Percentiles rank a stretch among this genome's conserved stretches.
Evolutionary conservation across 441 rosid genomes (phyloP).

Genomic region (Populus hybrid): DNA sequence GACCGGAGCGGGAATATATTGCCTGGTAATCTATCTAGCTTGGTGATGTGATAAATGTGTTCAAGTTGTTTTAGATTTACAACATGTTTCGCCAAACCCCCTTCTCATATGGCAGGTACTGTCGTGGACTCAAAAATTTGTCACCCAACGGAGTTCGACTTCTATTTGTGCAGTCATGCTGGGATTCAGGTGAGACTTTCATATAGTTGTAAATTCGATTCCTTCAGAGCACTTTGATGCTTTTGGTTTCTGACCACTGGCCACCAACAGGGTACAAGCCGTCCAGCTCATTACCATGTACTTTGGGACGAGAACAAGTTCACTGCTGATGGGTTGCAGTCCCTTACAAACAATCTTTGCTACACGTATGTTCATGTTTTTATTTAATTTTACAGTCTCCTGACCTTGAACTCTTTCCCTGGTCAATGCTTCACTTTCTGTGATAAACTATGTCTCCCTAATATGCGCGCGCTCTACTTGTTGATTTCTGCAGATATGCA

Average conservation of each 20-base stretch:
- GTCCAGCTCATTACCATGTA: slow-evolving; percentile 97
- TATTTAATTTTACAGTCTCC: not conserved
- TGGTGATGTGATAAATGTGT: not conserved
- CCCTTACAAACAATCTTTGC: slow-evolving; percentile 86
- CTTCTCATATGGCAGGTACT: slow-evolving; percentile 47
- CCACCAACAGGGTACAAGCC: slow-evolving; percentile 75
- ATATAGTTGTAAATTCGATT: not conserved
- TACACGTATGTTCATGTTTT: slow-evolving; percentile 63
- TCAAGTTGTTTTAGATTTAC: not conserved
- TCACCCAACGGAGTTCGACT: slow-evolving; percentile 96
- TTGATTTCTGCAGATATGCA: slow-evolving; percentile 58
- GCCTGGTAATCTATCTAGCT: slow-evolving; percentile 47
- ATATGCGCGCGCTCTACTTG: not conserved
- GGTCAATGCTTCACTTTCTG: not conserved
- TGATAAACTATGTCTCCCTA: not conserved
- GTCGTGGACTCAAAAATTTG: slow-evolving; percentile 95
- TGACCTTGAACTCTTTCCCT: not conserved
- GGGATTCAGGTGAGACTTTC: slow-evolving; percentile 71
- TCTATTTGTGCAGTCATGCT: slow-evolving; percentile 96
- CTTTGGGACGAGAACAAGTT: slow-evolving; percentile 96
- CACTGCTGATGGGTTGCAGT: slow-evolving; percentile 83
- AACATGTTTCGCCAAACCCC: not conserved
- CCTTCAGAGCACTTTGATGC: not conserved
- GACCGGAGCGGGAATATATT: slow-evolving; percentile 90
- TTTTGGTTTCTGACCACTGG: not conserved